A percentile compares a stretch with the other conserved stretches of the same genome.
Conservation (phyloP, 768 basidiomycete species). For the Fomitopsis serialis region DNA sequence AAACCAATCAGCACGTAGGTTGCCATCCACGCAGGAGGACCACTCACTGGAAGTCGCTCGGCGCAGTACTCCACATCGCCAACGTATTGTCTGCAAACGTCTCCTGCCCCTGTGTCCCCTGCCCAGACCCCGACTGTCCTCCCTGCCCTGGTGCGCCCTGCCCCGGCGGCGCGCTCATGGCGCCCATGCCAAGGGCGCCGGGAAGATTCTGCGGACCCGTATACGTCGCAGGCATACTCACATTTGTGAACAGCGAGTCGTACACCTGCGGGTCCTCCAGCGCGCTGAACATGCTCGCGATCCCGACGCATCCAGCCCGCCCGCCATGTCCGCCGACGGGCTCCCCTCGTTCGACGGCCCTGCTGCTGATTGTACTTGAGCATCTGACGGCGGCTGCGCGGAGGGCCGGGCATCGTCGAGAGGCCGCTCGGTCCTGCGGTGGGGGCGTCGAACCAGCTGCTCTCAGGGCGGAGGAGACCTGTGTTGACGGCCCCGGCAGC, state of each 20-base stretch:
- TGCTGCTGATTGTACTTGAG: neutral
- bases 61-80: constrained; percentile 59
- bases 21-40: neutral
- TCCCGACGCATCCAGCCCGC: constrained; percentile 8
- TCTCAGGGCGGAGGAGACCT: neutral
- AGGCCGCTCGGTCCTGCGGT: neutral
- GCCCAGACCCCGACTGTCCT: neutral
- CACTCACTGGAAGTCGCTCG: constrained; percentile 55
- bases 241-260: constrained; percentile 20
- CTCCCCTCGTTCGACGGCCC: neutral
- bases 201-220: neutral
- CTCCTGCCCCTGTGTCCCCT: neutral
- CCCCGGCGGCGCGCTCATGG: neutral
- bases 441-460: neutral
- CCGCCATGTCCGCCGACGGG: neutral
- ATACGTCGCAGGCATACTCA: constrained; percentile 3
- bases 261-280: constrained; percentile 15
- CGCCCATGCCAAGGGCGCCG: neutral
- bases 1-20: neutral
- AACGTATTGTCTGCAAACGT: constrained; percentile 38
- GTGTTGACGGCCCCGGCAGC: neutral
- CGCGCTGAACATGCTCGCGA: constrained; percentile 17
- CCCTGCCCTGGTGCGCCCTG: neutral
- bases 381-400: too few relatives aligned
- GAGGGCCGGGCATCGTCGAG: neutral